Evolutionary conservation across 1,284 basidiomycete species (phyloP).

Genomic region (Taiwanofungus camphoratus): DNA sequence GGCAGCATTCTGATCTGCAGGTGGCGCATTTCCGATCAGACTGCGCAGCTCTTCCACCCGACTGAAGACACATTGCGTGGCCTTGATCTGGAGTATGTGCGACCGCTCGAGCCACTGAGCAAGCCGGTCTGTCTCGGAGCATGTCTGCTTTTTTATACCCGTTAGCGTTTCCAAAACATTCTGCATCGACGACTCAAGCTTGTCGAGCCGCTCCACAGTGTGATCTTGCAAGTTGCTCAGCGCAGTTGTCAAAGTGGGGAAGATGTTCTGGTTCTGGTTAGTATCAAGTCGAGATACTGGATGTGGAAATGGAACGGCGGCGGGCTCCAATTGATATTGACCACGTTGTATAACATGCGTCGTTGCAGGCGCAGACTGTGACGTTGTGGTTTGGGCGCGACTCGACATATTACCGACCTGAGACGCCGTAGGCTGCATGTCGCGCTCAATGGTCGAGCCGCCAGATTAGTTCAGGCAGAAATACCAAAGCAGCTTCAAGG

Average conservation of each 20-base stretch:
- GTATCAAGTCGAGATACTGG: too few relatives aligned
- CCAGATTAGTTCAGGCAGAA: too few relatives aligned
- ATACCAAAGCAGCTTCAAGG: too few relatives aligned
- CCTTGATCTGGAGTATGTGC: constrained; percentile 8
- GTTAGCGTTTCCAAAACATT: background rate
- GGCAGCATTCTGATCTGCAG: constrained; percentile 1
- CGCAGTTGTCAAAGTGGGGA: constrained; percentile 1
- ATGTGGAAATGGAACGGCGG: too few relatives aligned
- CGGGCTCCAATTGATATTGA: too few relatives aligned
- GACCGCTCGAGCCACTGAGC: constrained; percentile 8
- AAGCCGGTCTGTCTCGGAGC: constrained; percentile 3
- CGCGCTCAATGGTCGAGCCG: too few relatives aligned
- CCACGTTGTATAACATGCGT: too few relatives aligned
- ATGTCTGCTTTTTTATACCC: background rate
- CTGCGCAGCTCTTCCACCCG: constrained; percentile 2
- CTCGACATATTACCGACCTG: too few relatives aligned
- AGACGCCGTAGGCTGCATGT: too few relatives aligned
- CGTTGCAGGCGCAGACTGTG: too few relatives aligned
- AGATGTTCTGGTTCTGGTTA: too few relatives aligned
- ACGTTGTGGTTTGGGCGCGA: too few relatives aligned
- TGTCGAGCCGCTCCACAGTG: constrained; percentile 3
- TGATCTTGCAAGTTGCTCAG: constrained; percentile 5
- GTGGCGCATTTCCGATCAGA: background rate
- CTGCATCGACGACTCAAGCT: background rate
- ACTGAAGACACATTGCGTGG: constrained; percentile 2